Evolutionary conservation across 768 basidiomycete genomes (phyloP), one percentile per base, ranked within the genome.

Genomic region (Tricholoma saponaceum): DNA sequence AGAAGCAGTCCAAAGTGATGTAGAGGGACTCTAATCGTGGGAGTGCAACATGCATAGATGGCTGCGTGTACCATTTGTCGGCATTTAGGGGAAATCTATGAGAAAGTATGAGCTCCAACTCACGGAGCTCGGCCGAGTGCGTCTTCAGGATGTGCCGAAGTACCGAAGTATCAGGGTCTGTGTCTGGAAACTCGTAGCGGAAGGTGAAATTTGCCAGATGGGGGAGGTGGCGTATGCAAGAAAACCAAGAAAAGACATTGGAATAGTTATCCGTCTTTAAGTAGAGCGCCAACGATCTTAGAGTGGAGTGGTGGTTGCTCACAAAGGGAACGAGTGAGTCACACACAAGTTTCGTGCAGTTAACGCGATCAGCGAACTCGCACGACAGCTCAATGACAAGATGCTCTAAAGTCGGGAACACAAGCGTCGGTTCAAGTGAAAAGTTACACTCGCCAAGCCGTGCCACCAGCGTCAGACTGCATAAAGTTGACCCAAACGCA

Each of bases 401-500:
- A 14, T 47, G 46, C 16, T 47, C 46, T 16, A 47, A 25, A 47
- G 4, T 26, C 46, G 22, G 12, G 46, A 47, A 47, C 12, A 47
- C 46, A 16, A 47, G 46, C 26, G 46, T 47, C 16, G 46, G 46
- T 2, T 16, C 8, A 4, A 47, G 46, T 14, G 46, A 25, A 26
- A 47, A 47, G 13, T 47, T 26, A 7, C 12, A 0, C 46, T 47
- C 46, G 22, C 12, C 4, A 26, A 25, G 23, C 12, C 23, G 46
- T 47, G 13, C 22, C 25, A 47, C 57, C 23, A 70, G 57, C 8
- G 62, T 62, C n/a, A 70, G 55, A n/a, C 50, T 46, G 23, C 44
- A 1, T 46, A 25, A 46, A 10, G 22, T 23, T 46, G 44, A 46
- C 1, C 64, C 59, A 56, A 67, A 70, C 8, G 66, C 58, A 23